phyloP scores from a whole-genome alignment of 2,329 filamentous ascomycete species.

The Dryadomyces quercus-mongolicae region DNA sequence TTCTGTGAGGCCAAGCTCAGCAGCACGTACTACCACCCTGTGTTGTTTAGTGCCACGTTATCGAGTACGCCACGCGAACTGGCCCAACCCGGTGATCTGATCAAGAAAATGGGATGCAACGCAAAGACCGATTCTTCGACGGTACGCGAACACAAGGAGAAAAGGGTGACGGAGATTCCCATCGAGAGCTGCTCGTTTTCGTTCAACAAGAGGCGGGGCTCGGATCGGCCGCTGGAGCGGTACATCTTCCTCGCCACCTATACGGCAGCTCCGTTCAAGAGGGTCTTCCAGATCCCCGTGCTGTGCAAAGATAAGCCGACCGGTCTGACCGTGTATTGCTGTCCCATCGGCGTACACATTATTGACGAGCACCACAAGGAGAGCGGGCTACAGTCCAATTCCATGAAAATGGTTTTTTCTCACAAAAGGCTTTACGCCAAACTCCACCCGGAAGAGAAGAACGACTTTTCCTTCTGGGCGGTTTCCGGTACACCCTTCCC shows the following conservation, averaged over 20 bases:
- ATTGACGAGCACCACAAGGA: constrained; percentile 9
- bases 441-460: neutral
- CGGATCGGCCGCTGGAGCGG: constrained; percentile 4
- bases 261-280: constrained; percentile 1
- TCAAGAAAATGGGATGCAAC: neutral
- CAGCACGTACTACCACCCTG: constrained; percentile 1
- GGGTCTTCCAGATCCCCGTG: constrained; percentile 1
- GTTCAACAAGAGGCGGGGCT: neutral
- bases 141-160: neutral
- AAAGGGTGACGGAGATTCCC: neutral
- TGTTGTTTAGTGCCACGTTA: neutral
- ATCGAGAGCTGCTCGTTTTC: neutral
- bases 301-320: neutral
- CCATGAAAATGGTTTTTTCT: constrained; percentile 1
- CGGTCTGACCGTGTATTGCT: constrained; percentile 4
- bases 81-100: neutral
- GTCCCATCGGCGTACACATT: constrained; percentile 8
- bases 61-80: neutral
- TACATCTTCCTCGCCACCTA: constrained; percentile 8
- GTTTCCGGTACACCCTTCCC: constrained; percentile 7
- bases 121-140: neutral
- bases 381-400: neutral
- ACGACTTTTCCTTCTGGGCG: constrained; percentile 7
- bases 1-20: neutral
- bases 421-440: constrained; percentile 2